phyloP scores from a whole-genome alignment of 2,329 filamentous ascomycete species.

The Aspergillus pseudoterreus region DNA sequence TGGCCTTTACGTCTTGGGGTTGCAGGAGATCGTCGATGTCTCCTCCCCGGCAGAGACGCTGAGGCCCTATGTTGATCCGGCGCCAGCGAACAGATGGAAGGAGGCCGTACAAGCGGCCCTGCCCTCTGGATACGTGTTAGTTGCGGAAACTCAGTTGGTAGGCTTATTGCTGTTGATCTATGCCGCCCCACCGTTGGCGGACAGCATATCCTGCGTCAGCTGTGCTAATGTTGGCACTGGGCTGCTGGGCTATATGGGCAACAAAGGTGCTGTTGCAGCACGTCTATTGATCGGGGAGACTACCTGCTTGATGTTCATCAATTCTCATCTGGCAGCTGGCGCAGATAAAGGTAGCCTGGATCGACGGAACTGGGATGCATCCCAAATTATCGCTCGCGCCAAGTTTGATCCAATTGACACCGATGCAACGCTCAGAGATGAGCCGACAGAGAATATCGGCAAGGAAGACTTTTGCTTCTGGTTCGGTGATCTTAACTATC shows the following conservation, averaged over 20 bases:
- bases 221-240: conserved; percentile 83
- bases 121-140: conserved; percentile 70
- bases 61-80: conserved; percentile 69
- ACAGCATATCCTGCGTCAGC: conserved; percentile 75
- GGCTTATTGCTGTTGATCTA: conserved; percentile 83
- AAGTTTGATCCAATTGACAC: conserved; percentile 72
- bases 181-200: conserved; percentile 70
- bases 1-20: conserved; percentile 80
- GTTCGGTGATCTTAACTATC: conserved; percentile 95
- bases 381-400: conserved; percentile 71
- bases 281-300: conserved; percentile 84
- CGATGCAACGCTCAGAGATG: conserved; percentile 59
- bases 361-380: conserved; percentile 83
- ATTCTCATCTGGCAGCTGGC: conserved; percentile 87
- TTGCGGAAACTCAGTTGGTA: conserved; percentile 80
- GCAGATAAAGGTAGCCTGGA: conserved; percentile 73
- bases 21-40: conserved; percentile 91
- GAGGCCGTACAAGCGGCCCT: conserved; percentile 68
- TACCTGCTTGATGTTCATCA: conserved; percentile 83
- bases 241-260: conserved; percentile 87
- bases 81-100: conserved; percentile 74
- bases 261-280: conserved; percentile 85
- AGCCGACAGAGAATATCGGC: conserved; percentile 61
- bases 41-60: conserved; percentile 75
- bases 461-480: conserved; percentile 94